These are phyloP conservation scores for Neonectria neomacrospora DNA, from an alignment of 2,329 filamentous ascomycete species.

Conservation along the genomic window DNA sequence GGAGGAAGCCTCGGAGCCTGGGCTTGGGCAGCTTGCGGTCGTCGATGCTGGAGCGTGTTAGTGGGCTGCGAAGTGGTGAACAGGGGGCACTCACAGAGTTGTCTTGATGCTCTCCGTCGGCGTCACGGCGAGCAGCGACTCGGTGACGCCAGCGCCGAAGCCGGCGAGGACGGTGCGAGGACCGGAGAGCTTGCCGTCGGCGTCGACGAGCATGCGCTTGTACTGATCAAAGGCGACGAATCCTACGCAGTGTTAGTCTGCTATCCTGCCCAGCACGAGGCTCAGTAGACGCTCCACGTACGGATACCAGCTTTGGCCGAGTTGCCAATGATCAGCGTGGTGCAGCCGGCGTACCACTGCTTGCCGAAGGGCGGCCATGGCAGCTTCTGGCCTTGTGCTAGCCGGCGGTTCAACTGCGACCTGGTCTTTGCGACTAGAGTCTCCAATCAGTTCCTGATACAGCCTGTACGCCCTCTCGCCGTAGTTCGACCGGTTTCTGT, in stretches of 20 bases:
- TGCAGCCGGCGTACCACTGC: slow-evolving; percentile 98
- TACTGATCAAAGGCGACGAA: slow-evolving; percentile 98
- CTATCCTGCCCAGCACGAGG: not conserved
- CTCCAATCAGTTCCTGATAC: slow-evolving; percentile 21
- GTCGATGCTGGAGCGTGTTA: slow-evolving; percentile 75
- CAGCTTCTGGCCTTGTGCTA: slow-evolving; percentile 85
- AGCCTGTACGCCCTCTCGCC: not conserved
- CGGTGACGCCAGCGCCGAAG: slow-evolving; percentile 93
- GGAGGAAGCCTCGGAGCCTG: slow-evolving; percentile 89
- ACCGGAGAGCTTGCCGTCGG: slow-evolving; percentile 87
- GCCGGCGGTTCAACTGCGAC: slow-evolving; percentile 87
- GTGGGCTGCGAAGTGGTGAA: not conserved
- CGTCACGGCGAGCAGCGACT: slow-evolving; percentile 92
- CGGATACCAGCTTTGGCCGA: slow-evolving; percentile 95
- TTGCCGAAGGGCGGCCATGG: slow-evolving; percentile 93
- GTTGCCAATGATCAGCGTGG: slow-evolving; percentile 95
- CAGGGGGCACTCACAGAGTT: slow-evolving; percentile 68
- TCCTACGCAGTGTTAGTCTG: slow-evolving; percentile 41
- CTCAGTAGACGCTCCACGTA: slow-evolving; percentile 56
- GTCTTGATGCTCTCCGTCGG: slow-evolving; percentile 99
- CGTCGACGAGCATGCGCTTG: slow-evolving; percentile 83
- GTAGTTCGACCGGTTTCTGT: slow-evolving; percentile 17
- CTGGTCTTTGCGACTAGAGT: slow-evolving; percentile 88
- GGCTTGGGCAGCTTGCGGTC: slow-evolving; percentile 89
- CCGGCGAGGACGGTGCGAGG: slow-evolving; percentile 92